phyloP scores from a whole-genome alignment of 1,284 basidiomycete species.

The Neonothopanus nambi region DNA sequence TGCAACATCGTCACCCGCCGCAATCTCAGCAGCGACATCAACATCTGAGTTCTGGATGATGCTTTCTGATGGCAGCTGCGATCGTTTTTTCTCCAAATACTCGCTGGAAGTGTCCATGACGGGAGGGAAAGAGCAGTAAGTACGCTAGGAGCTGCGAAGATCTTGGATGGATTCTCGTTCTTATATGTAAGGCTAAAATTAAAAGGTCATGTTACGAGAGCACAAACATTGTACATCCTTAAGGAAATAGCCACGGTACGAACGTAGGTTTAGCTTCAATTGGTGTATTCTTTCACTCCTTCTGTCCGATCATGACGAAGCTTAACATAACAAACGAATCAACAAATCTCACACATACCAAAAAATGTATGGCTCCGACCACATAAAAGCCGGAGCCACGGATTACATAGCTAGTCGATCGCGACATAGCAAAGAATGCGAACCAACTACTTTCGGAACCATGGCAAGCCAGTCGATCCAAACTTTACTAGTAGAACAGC shows the following conservation, averaged over 20 bases:
- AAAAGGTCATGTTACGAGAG: neutral
- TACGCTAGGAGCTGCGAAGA: neutral
- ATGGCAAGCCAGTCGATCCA: no score
- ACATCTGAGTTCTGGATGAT: slow-evolving; percentile 35
- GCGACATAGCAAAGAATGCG: no score
- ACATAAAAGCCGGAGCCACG: no score
- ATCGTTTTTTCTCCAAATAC: slow-evolving; percentile 30
- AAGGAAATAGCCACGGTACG: neutral
- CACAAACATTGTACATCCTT: no score
- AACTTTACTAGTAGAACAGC: no score
- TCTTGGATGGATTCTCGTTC: neutral
- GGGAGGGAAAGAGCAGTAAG: slow-evolving; percentile 17
- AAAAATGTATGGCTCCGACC: no score
- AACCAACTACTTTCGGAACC: no score
- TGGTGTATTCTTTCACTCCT: neutral
- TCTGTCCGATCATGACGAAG: slow-evolving; percentile 10
- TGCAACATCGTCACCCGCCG: slow-evolving; percentile 30
- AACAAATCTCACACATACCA: neutral
- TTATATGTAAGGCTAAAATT: neutral
- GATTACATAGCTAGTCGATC: no score
- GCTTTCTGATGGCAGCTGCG: slow-evolving; percentile 17
- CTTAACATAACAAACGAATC: slow-evolving; percentile 3
- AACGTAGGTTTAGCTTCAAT: no score
- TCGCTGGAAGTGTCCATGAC: slow-evolving; percentile 38
- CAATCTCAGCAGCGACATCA: slow-evolving; percentile 47